phyloP scores from a whole-genome alignment of 2,329 filamentous ascomycete genomes.

The Curvularia hawaiiensis region DNA sequence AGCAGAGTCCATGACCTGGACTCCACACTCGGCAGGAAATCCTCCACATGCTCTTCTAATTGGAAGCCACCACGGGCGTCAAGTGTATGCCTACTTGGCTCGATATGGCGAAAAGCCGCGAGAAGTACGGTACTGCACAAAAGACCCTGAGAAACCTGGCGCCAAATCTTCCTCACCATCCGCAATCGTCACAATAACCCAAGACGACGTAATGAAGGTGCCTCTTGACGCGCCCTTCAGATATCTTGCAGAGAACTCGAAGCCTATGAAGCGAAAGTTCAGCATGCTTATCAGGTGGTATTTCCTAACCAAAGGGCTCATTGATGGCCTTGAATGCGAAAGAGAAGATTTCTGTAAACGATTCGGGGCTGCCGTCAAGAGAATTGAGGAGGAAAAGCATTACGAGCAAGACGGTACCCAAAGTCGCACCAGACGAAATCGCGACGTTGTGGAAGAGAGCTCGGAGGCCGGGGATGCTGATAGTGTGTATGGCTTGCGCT shows the following conservation, averaged over 20 bases:
- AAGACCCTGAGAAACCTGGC: neutral
- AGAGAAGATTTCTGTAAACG: slow-evolving; percentile 7
- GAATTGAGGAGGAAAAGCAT: neutral
- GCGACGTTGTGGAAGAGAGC: slow-evolving; percentile 14
- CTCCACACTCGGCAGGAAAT: neutral
- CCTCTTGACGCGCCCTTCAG: slow-evolving; percentile 17
- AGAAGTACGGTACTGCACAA: slow-evolving; percentile 13
- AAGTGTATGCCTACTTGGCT: slow-evolving; percentile 15
- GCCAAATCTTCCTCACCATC: neutral
- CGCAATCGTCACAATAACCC: neutral
- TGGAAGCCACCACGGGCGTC: neutral
- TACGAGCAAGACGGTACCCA: neutral
- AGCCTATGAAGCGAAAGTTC: slow-evolving; percentile 12
- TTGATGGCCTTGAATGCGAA: slow-evolving; percentile 7
- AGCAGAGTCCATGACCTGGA: slow-evolving; percentile 13
- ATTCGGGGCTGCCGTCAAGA: slow-evolving; percentile 6
- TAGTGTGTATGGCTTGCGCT: slow-evolving; percentile 7
- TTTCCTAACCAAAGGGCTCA: slow-evolving; percentile 8
- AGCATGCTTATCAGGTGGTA: slow-evolving; percentile 17
- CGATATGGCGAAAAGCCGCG: slow-evolving; percentile 8
- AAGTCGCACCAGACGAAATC: neutral
- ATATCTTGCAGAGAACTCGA: slow-evolving; percentile 1
- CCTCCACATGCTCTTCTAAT: slow-evolving; percentile 8
- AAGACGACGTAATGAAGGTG: slow-evolving; percentile 9
- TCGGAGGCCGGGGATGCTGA: slow-evolving; percentile 12